Base-by-base conservation (phyloP, 2,329 filamentous ascomycete species). In the Lasiodiplodia sp. region DNA sequence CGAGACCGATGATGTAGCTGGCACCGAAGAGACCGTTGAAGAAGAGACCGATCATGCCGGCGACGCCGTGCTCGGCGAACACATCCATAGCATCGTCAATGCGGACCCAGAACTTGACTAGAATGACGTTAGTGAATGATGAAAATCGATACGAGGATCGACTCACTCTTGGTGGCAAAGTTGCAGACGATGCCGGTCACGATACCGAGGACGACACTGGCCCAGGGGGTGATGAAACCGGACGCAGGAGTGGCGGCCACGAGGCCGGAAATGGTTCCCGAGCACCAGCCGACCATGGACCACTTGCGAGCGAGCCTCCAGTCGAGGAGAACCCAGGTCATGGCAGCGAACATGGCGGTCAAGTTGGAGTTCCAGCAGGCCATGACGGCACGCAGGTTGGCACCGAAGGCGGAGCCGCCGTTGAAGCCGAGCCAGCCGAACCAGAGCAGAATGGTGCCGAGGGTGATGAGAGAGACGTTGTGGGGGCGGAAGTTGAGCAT, bases 381-480 rank as follows among this genome's bases (percentile, higher is more conserved):
- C 90, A 97, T 96, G 72, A 92, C 91, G 67, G 96, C 96, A 73
- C 96, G 92, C 66, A 98, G 87, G 84, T 97, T 97, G 73, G 94
- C 93, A 74, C 95, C 94, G 74, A 97, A 97, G 49, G 95, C 85
- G 28, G 94, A 97, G 72, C 96, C 96, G 75, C 95, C 96, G 86
- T 99, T 99, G 89, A 99, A 99, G 67, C 94, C 96, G 72, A 99
- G 86, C 96, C 96, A 99, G 77, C 96, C 96, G 77, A 98, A 98
- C 94, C 94, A 98, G 68, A 99, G 93, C 75, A 99, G 88, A 72
- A 97, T 88, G 3, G 96, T 98, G 71, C 96, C 96, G 74, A 98
- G 91, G 0, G 96, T 94, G 82, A 99, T 97, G 77, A 98, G 88
- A 6, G 94, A 97, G 73, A 98, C 96, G 85, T 99, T 99, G 86